phyloP scores from a whole-genome alignment of 345 rosid genomes.

The Eucalyptus virginea region DNA sequence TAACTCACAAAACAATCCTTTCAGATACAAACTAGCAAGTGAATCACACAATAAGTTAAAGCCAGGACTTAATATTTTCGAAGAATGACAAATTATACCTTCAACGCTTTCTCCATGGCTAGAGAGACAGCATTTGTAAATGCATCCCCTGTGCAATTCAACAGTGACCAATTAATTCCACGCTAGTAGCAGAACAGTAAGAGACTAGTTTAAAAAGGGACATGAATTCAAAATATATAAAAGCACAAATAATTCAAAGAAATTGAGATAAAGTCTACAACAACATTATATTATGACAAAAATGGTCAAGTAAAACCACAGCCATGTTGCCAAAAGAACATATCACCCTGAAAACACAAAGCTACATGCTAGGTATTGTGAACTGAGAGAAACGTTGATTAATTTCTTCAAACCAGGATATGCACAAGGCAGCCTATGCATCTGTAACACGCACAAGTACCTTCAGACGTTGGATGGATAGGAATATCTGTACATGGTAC shows the following conservation, averaged over 20 bases:
- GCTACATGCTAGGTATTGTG: not conserved
- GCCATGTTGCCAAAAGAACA: not conserved
- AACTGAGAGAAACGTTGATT: not conserved
- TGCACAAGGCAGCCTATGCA: not conserved
- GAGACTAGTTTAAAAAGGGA: not conserved
- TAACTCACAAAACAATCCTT: too few species aligned
- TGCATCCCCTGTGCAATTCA: constrained; percentile 32
- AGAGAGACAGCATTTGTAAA: too few species aligned
- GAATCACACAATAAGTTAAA: too few species aligned
- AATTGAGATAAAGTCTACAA: not conserved
- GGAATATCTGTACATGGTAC: too few species aligned
- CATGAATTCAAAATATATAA: not conserved
- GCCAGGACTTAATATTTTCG: too few species aligned
- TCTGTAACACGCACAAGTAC: too few species aligned
- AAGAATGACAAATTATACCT: too few species aligned
- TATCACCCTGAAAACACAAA: not conserved
- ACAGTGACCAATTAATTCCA: not conserved
- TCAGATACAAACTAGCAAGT: too few species aligned
- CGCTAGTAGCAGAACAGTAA: not conserved
- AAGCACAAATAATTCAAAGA: not conserved
- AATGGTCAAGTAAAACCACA: not conserved
- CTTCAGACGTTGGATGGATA: too few species aligned
- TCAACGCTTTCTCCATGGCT: too few species aligned
- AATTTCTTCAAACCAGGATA: not conserved
- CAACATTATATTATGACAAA: not conserved